Percentiles rank a stretch among this genome's conserved stretches.
These are phyloP conservation scores for Circinella umbellata DNA, from an alignment of 371 early-diverging fungal species.

Conservation along the genomic window DNA sequence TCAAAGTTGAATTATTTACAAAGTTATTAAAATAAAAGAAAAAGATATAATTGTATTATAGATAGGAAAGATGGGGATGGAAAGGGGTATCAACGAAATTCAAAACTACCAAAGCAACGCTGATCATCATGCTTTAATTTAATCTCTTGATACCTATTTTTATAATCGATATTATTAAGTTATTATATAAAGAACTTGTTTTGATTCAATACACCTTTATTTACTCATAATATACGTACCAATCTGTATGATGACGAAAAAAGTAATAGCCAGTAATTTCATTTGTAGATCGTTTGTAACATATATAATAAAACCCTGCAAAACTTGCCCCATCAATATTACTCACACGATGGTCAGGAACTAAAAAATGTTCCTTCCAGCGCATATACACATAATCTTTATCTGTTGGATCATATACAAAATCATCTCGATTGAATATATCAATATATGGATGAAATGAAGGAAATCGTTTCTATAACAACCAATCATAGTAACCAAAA, in stretches of 20 bases:
- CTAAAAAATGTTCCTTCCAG: constrained; percentile 97
- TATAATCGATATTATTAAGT: not conserved
- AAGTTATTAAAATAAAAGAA: not conserved
- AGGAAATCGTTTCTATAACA: constrained; percentile 61
- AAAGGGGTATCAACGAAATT: constrained; percentile 58
- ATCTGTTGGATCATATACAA: constrained; percentile 70
- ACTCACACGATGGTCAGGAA: constrained; percentile 91
- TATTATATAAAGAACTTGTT: not conserved
- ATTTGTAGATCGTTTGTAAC: constrained; percentile 78
- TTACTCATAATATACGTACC: constrained; percentile 39
- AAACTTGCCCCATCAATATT: constrained; percentile 90
- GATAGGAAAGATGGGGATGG: constrained; percentile 2
- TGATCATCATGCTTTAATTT: constrained; percentile 69
- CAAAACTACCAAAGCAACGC: constrained; percentile 59
- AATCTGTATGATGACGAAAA: constrained; percentile 77
- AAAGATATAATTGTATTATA: not conserved
- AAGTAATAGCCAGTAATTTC: constrained; percentile 89
- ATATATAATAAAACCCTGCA: constrained; percentile 96
- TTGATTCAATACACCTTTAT: too few species aligned
- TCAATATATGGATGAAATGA: constrained; percentile 66
- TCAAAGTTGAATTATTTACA: not conserved
- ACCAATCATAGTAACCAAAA: not conserved
- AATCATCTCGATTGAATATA: constrained; percentile 72
- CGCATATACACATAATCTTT: constrained; percentile 91
- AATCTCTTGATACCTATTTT: constrained; percentile 77